Conservation (phyloP, 2,329 filamentous ascomycete genomes). For the Hypocrella siamensis region DNA sequence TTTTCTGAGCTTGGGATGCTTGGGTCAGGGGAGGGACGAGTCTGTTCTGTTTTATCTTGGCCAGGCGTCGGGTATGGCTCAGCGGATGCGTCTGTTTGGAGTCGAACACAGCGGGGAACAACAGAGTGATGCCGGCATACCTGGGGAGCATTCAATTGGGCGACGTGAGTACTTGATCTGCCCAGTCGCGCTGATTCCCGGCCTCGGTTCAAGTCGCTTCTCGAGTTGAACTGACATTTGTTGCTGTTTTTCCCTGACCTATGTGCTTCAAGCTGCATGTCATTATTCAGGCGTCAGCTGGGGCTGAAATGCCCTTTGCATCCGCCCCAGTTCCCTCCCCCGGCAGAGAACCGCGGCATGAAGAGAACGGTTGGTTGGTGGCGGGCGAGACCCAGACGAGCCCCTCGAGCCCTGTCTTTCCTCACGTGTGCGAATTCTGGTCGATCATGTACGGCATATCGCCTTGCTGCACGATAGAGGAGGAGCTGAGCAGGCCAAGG, state of each 20-base stretch:
- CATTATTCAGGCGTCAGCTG: no score
- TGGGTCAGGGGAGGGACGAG: conserved; percentile 16
- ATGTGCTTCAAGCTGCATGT: no score
- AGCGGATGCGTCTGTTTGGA: conserved; percentile 11
- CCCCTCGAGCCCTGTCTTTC: no score
- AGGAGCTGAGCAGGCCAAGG: no score
- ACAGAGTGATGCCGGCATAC: neutral
- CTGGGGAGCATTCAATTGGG: conserved; percentile 17
- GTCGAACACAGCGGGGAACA: neutral
- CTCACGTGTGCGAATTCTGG: no score
- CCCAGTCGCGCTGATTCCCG: neutral
- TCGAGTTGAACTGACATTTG: neutral
- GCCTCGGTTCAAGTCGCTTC: neutral
- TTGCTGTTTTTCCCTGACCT: neutral
- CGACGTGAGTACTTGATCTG: conserved; percentile 14
- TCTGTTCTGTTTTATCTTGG: conserved; percentile 11
- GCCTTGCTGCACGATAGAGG: no score
- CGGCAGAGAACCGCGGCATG: no score
- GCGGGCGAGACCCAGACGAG: no score
- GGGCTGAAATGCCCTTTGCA: no score
- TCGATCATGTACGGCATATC: no score
- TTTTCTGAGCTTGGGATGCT: conserved; percentile 14
- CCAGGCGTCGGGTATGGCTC: conserved; percentile 12
- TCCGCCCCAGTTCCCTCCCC: no score
- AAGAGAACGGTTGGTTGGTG: no score